phyloP scores from a whole-genome alignment of 208 protist genomes.

The Leishmania lainsoni region DNA sequence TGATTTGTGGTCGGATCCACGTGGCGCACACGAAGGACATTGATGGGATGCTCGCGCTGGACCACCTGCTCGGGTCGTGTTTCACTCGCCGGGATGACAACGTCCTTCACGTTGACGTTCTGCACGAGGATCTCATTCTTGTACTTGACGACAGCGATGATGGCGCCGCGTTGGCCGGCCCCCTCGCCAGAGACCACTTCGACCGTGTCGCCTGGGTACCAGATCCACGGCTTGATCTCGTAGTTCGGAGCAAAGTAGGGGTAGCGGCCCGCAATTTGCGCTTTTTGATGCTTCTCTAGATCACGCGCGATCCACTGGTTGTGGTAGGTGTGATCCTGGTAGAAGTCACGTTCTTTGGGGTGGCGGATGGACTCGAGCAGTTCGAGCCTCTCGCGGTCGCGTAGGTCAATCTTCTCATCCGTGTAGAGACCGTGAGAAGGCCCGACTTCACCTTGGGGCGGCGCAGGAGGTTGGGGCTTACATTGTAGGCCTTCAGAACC shows the following conservation, averaged over 20 bases:
- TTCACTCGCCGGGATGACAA: slow-evolving; percentile 84
- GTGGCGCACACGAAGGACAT: slow-evolving; percentile 67
- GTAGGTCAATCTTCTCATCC: slow-evolving; percentile 79
- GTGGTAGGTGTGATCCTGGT: slow-evolving; percentile 93
- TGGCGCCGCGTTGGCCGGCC: slow-evolving; percentile 78
- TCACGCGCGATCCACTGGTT: slow-evolving; percentile 87
- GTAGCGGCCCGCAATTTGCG: slow-evolving; percentile 59
- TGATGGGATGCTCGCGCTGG: slow-evolving; percentile 88
- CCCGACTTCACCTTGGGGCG: slow-evolving; percentile 68
- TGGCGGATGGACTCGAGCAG: slow-evolving; percentile 83
- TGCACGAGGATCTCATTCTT: slow-evolving; percentile 92
- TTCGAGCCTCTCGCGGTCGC: slow-evolving; percentile 77
- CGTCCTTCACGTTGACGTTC: slow-evolving; percentile 89
- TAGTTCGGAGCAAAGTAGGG: slow-evolving; percentile 68
- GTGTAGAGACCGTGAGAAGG: slow-evolving; percentile 70
- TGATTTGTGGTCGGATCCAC: slow-evolving; percentile 84
- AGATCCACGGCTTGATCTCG: slow-evolving; percentile 75
- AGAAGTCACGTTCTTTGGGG: slow-evolving; percentile 88
- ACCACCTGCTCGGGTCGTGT: slow-evolving; percentile 85
- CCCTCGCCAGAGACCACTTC: slow-evolving; percentile 79
- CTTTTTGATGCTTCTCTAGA: slow-evolving; percentile 70
- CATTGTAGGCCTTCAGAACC: slow-evolving; percentile 69
- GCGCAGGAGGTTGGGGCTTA: slow-evolving; percentile 66
- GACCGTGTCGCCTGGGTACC: slow-evolving; percentile 88
- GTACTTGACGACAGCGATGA: slow-evolving; percentile 87